These are phyloP conservation scores for Teratosphaeria zuluensis DNA, from an alignment of 2,329 filamentous ascomycete genomes.

Conservation along the genomic window DNA sequence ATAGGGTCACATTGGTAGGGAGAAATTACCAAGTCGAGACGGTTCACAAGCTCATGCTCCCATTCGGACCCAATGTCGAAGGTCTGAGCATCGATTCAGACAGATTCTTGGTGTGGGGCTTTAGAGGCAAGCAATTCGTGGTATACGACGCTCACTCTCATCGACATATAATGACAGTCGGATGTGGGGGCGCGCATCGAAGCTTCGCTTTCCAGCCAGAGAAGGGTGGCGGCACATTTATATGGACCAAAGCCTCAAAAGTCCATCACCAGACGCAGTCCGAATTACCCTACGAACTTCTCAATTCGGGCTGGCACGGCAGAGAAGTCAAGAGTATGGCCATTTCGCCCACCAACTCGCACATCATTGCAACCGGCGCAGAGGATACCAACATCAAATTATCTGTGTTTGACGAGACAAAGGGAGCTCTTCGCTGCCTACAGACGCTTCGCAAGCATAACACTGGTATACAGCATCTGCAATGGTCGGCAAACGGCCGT, in stretches of 20 bases:
- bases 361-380: slow-evolving; percentile 55
- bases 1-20: slow-evolving; percentile 15
- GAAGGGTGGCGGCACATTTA: slow-evolving; percentile 44
- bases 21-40: background rate
- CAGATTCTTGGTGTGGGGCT: slow-evolving; percentile 64
- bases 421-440: slow-evolving; percentile 38
- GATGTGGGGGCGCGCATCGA: slow-evolving; percentile 79
- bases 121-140: slow-evolving; percentile 68
- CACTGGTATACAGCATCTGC: slow-evolving; percentile 71
- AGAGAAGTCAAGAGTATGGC: slow-evolving; percentile 67
- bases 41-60: slow-evolving; percentile 58
- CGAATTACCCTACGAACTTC: slow-evolving; percentile 15
- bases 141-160: slow-evolving; percentile 68
- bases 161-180: slow-evolving; percentile 59
- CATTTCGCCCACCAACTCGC: slow-evolving; percentile 26
- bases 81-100: slow-evolving; percentile 51
- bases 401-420: slow-evolving; percentile 39
- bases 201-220: slow-evolving; percentile 53
- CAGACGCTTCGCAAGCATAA: slow-evolving; percentile 67
- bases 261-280: slow-evolving; percentile 14
- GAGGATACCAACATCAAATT: slow-evolving; percentile 70
- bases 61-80: slow-evolving; percentile 69
- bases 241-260: slow-evolving; percentile 61
- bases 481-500: slow-evolving; percentile 57
- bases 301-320: slow-evolving; percentile 70